Percentiles rank a stretch among this genome's conserved stretches.
These are phyloP conservation scores for Arthrinium puccinioides DNA, from an alignment of 2,329 filamentous ascomycete genomes.

Conservation along the genomic window DNA sequence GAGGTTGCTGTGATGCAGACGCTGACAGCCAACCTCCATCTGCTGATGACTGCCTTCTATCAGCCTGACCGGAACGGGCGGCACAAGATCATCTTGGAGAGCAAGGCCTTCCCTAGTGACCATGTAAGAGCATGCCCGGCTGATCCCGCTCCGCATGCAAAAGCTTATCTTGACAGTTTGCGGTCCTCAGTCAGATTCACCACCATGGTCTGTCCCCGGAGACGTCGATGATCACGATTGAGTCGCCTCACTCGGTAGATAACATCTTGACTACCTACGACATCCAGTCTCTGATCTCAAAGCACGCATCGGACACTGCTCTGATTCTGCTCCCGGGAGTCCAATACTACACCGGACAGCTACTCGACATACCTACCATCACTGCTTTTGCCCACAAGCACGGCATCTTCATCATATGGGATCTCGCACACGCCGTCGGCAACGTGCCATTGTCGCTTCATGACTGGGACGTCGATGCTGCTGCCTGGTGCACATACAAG, in stretches of 20 bases:
- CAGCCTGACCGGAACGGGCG: slow-evolving; percentile 48
- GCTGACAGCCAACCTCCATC: slow-evolving; percentile 69
- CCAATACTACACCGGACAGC: slow-evolving; percentile 75
- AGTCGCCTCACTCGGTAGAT: slow-evolving; percentile 43
- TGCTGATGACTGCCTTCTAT: slow-evolving; percentile 75
- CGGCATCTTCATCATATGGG: slow-evolving; percentile 68
- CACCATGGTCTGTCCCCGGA: slow-evolving; percentile 58
- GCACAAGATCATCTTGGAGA: slow-evolving; percentile 73
- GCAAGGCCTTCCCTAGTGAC: slow-evolving; percentile 75
- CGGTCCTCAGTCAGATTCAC: slow-evolving; percentile 66
- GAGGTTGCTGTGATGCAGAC: slow-evolving; percentile 79
- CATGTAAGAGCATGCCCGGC: slow-evolving; percentile 46
- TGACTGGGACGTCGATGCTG: slow-evolving; percentile 72
- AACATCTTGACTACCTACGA: slow-evolving; percentile 54
- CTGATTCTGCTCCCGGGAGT: slow-evolving; percentile 70
- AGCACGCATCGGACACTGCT: slow-evolving; percentile 58
- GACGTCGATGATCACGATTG: slow-evolving; percentile 62
- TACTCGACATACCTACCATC: slow-evolving; percentile 67
- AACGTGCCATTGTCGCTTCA: slow-evolving; percentile 68
- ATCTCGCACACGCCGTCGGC: slow-evolving; percentile 71
- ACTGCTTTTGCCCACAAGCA: slow-evolving; percentile 61
- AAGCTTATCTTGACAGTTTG: slow-evolving; percentile 47
- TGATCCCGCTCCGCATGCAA: slow-evolving; percentile 3
- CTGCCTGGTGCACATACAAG: slow-evolving; percentile 79
- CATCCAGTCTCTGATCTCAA: slow-evolving; percentile 59